A percentile compares a stretch with the other conserved stretches of the same genome.
These are phyloP conservation scores for Mycena haematopus DNA, from an alignment of 768 basidiomycete genomes.

Conservation along the genomic window DNA sequence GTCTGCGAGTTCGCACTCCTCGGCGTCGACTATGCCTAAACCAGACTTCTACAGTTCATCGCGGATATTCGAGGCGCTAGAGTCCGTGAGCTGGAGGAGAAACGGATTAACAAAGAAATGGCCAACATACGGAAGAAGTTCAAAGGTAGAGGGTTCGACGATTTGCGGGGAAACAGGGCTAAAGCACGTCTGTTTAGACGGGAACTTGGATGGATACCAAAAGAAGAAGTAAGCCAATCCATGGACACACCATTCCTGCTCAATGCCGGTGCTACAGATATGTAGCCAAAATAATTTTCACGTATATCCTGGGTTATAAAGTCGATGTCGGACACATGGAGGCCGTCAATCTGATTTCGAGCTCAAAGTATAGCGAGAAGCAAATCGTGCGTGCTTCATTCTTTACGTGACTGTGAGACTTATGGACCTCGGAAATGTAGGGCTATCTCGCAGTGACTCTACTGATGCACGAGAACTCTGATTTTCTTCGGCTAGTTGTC, in stretches of 20 bases:
- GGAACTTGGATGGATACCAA: constrained; percentile 88
- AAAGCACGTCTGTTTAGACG: constrained; percentile 54
- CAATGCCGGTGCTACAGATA: constrained; percentile 62
- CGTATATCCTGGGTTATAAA: constrained; percentile 98
- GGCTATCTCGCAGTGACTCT: constrained; percentile 97
- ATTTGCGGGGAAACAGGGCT: not conserved
- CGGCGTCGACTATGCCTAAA: not conserved
- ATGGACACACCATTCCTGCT: constrained; percentile 8
- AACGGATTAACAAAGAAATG: constrained; percentile 99
- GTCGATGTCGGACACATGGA: constrained; percentile 99
- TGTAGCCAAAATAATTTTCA: constrained; percentile 98
- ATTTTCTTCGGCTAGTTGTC: constrained; percentile 94
- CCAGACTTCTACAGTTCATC: constrained; percentile 75
- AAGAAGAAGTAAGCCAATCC: constrained; percentile 80
- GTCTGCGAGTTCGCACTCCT: constrained; percentile 48
- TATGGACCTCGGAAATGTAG: constrained; percentile 46
- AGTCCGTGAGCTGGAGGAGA: constrained; percentile 97
- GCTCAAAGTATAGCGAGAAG: constrained; percentile 96
- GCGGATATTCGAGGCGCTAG: constrained; percentile 97
- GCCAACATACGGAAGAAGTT: constrained; percentile 99
- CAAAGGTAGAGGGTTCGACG: constrained; percentile 63
- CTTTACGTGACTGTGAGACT: constrained; percentile 5
- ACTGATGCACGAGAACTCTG: constrained; percentile 98
- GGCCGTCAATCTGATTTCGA: constrained; percentile 96
- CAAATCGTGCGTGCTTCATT: constrained; percentile 78